Evolutionary conservation across 768 basidiomycete genomes (phyloP).

Genomic region (Ramaria rubella): DNA sequence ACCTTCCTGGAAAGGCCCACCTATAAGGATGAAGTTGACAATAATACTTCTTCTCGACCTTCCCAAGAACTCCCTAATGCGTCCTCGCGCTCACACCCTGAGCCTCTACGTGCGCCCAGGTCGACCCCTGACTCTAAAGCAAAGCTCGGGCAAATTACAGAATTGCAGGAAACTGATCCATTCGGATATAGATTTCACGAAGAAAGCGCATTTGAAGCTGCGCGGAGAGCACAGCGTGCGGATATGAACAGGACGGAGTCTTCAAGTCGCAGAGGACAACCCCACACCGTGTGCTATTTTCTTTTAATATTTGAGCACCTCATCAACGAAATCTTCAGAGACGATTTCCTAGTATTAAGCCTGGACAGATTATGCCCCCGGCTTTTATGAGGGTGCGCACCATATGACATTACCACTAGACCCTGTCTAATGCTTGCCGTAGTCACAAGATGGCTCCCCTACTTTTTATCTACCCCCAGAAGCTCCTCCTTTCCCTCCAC

Average conservation of each 20-base stretch:
- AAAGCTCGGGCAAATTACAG: neutral
- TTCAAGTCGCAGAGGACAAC: neutral
- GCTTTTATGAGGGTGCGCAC: neutral
- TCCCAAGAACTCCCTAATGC: neutral
- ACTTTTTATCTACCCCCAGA: slow-evolving; percentile 3
- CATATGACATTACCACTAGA: neutral
- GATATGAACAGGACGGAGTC: neutral
- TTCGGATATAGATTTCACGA: neutral
- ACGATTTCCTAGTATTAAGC: slow-evolving; percentile 9
- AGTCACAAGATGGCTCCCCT: neutral
- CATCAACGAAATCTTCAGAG: neutral
- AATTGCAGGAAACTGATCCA: neutral
- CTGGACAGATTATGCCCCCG: slow-evolving; percentile 7
- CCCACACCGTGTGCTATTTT: neutral
- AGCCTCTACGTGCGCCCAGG: neutral
- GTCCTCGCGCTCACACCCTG: neutral
- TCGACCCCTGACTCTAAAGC: neutral
- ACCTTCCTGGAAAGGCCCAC: no score
- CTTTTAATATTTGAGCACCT: no score
- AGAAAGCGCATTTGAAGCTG: slow-evolving; percentile 7
- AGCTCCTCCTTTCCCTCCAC: slow-evolving; percentile 6
- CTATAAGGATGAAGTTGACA: no score
- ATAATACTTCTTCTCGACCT: neutral
- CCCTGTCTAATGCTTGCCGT: neutral
- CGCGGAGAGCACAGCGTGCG: slow-evolving; percentile 1